Conservation (phyloP, 345 rosid genomes). For the Heritiera fomes region DNA sequence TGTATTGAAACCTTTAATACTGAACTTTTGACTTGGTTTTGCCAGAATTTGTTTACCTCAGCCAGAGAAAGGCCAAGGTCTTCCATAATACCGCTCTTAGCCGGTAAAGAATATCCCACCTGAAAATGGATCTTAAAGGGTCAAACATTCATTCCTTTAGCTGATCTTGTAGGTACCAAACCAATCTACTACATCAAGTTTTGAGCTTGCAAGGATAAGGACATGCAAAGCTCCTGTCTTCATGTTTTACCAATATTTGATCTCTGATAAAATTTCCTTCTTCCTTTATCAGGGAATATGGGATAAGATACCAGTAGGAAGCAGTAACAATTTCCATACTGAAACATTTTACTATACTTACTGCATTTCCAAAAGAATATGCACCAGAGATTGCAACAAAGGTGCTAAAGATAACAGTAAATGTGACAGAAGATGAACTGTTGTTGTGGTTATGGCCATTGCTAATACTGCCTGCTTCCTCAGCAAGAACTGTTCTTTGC, state of each 20-base stretch:
- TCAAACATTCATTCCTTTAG: not conserved
- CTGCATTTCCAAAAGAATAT: slow-evolving; percentile 16
- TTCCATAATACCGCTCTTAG: slow-evolving; percentile 39
- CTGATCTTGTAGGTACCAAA: not conserved
- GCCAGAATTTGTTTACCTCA: slow-evolving; percentile 24
- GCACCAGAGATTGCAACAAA: slow-evolving; percentile 10
- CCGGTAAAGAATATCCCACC: slow-evolving; percentile 49
- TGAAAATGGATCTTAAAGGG: not conserved
- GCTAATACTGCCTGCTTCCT: not conserved
- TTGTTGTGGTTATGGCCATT: not conserved
- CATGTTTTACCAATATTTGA: too few relatives aligned
- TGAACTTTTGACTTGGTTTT: too few relatives aligned
- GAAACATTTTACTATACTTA: not conserved
- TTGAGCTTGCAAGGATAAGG: too few relatives aligned
- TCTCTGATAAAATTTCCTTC: too few relatives aligned
- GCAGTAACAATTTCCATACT: too few relatives aligned
- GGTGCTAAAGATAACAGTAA: slow-evolving; percentile 13
- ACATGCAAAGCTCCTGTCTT: too few relatives aligned
- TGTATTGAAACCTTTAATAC: too few relatives aligned
- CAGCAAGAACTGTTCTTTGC: not conserved
- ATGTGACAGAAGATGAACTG: slow-evolving; percentile 10
- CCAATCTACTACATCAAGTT: not conserved
- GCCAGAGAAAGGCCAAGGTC: slow-evolving; percentile 46
- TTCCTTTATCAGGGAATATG: too few relatives aligned
- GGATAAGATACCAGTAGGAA: too few relatives aligned